Evolutionary conservation across 139 green algal species (phyloP), one percentile per base, ranked within the genome.

Genomic region (Micractinium sp.): DNA sequence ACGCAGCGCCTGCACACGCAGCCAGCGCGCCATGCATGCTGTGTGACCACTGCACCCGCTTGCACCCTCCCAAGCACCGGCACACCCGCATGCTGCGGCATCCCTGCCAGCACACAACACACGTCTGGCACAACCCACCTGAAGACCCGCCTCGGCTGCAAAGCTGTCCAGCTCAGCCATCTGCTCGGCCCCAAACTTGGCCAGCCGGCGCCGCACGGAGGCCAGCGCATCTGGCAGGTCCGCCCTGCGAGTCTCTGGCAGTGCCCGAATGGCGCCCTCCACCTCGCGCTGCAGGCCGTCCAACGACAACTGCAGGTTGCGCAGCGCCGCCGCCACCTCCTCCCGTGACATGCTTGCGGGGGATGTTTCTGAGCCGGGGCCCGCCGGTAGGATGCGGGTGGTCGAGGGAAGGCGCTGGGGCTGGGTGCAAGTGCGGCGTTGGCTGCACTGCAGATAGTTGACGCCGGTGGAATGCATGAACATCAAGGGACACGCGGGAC

Each of bases 291-390:
- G 86, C 41, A 90, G 63, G 61, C 78, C 63, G 22, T 90, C 86
- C 77, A 90, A 22, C 19, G 77, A 79, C 78, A 90, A 36, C 78
- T 90, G 86, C 76, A 90, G 31, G 86, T 90, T 90, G 74, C 75
- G 85, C 35, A 90, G 61, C 61, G 77, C 85, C 19, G 86, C 86
- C 3, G 77, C 39, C 20, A 86, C 36, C 38, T 90, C 86, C 31
- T 90, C 86, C 2, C 86, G 74, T 2, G 86, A 89, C 86, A 89
- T 89, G 75, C 20, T 25, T 71, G 63, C 12, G 47, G 5, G 47
- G 47, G 9, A 56, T 16, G 47, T n/a, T n/a, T n/a, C n/a, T n/a
- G 47, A 56, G 47, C 7, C 47, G 47, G 7, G 7, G 9, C 5
- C 47, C 9, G 47, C 47, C 47, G 47, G 47, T 56, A 9, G 47